Conservation (phyloP, 495 filamentous ascomycete species). For the Viridothelium virens region DNA sequence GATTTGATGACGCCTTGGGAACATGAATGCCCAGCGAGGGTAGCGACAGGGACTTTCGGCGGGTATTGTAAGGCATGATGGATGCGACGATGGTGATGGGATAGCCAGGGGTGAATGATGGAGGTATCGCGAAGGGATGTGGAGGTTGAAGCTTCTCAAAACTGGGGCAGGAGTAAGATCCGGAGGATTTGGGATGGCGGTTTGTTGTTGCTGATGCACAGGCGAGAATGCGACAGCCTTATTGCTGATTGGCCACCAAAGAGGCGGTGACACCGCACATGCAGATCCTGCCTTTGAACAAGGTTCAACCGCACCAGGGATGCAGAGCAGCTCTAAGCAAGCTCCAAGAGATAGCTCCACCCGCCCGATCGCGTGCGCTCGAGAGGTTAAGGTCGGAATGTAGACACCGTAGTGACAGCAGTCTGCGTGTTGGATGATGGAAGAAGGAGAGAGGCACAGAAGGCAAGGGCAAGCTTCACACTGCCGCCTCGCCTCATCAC, state of each 20-base stretch:
- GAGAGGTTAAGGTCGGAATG: background rate
- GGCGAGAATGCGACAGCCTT: slow-evolving; percentile 11
- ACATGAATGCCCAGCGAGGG: slow-evolving; percentile 89
- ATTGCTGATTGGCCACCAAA: slow-evolving; percentile 3
- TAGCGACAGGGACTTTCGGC: slow-evolving; percentile 91
- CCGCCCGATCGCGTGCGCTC: background rate
- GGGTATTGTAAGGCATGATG: slow-evolving; percentile 90
- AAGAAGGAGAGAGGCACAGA: background rate
- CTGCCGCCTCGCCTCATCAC: background rate
- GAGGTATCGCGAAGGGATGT: background rate
- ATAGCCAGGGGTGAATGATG: background rate
- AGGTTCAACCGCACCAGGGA: background rate
- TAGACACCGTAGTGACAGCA: background rate
- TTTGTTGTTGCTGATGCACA: slow-evolving; percentile 11
- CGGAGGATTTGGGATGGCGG: slow-evolving; percentile 11
- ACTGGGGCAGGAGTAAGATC: background rate
- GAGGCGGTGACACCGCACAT: slow-evolving; percentile 10
- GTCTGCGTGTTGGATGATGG: background rate
- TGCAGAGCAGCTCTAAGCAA: too few species aligned
- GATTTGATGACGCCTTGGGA: slow-evolving; percentile 51
- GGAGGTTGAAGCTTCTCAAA: slow-evolving; percentile 8
- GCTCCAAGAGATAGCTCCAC: background rate
- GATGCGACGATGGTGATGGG: background rate
- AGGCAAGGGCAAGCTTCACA: background rate
- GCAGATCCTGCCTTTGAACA: background rate